These are phyloP conservation scores for Pseudozyma sp. DNA, from an alignment of 1,284 basidiomycete species.

Conservation along the genomic window DNA sequence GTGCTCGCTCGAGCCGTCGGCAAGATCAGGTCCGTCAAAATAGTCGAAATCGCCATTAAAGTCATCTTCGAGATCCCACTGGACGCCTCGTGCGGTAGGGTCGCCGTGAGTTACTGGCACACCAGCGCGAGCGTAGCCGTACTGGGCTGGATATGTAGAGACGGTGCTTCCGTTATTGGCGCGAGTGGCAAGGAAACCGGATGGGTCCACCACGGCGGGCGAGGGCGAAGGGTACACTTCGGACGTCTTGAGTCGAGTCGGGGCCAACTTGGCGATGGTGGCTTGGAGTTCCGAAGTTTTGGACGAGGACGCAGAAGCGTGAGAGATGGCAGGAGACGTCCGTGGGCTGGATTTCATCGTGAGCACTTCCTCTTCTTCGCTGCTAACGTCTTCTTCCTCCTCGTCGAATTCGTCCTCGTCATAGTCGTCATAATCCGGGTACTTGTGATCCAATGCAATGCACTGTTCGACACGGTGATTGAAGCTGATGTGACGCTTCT, in stretches of 20 bases:
- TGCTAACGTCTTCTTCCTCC: slow-evolving; percentile 71
- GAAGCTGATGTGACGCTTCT: slow-evolving; percentile 89
- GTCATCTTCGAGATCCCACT: slow-evolving; percentile 69
- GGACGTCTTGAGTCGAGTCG: slow-evolving; percentile 87
- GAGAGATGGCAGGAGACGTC: slow-evolving; percentile 45
- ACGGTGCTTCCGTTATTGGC: slow-evolving; percentile 46
- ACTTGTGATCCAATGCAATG: slow-evolving; percentile 80
- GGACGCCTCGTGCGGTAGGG: slow-evolving; percentile 48
- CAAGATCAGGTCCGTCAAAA: slow-evolving; percentile 74
- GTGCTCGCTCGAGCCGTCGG: slow-evolving; percentile 35
- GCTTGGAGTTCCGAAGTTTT: slow-evolving; percentile 33
- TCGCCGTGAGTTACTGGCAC: slow-evolving; percentile 32
- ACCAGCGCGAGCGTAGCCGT: slow-evolving; percentile 45
- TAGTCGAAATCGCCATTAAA: slow-evolving; percentile 76
- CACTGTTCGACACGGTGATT: slow-evolving; percentile 98
- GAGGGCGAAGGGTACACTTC: slow-evolving; percentile 70
- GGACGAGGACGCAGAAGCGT: slow-evolving; percentile 34
- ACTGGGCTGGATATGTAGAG: slow-evolving; percentile 37
- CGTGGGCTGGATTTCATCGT: slow-evolving; percentile 59
- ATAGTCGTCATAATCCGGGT: slow-evolving; percentile 56
- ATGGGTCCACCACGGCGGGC: slow-evolving; percentile 76
- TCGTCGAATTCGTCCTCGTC: slow-evolving; percentile 69
- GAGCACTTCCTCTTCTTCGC: slow-evolving; percentile 72
- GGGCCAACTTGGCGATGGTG: slow-evolving; percentile 90
- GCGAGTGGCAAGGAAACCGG: slow-evolving; percentile 54